Base-by-base conservation (phyloP, 805 yeast genomes). In the Candida vaughaniae region DNA sequence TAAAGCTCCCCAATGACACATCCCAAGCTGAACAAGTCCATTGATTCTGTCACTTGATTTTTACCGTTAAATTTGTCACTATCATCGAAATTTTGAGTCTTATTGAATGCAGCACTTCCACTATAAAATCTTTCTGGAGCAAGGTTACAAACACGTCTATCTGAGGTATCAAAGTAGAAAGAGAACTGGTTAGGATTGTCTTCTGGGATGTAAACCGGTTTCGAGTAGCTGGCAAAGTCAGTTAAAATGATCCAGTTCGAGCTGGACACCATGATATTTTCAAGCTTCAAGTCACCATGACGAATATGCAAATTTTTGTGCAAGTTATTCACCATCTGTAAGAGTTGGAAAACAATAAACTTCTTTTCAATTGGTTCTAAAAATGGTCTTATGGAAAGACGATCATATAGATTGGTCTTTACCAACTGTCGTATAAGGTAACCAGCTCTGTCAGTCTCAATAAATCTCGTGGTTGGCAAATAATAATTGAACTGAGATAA, bases 231-330 rank as follows among this genome's bases (percentile, higher is more conserved):
- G 2, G 96, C 84, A 62, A 91, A 91, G 60, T 93, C 99, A 1
- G 87, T 68, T 9, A 93, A 57, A 44, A 82, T 64, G 1, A 82
- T 65, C 95, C 96, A 90, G 58, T 87, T 85, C 85, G 95, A 86
- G 19, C 91, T 77, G 1, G 95, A 84, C 4, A 89, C 81, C 36
- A 93, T 62, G 10, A 93, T 75, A 58, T 93, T 93, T 59, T 93
- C 99, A 0, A 91, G 70, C 62, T 93, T 90, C 44, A 93, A 72
- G 64, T 93, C 98, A 5, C 99, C 98, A 59, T 93, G 99, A 38
- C 65, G 75, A 3, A 89, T 69, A 7, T 66, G 73, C 19, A 62
- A 46, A 12, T 65, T 52, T 4, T 64, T 66, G 55, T 93, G 98
- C 38, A 90, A 71, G 34, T 75, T 74, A 1, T 71, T 64, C 22